Conservation (phyloP, 768 basidiomycete species). For the Auricularia sp. region DNA sequence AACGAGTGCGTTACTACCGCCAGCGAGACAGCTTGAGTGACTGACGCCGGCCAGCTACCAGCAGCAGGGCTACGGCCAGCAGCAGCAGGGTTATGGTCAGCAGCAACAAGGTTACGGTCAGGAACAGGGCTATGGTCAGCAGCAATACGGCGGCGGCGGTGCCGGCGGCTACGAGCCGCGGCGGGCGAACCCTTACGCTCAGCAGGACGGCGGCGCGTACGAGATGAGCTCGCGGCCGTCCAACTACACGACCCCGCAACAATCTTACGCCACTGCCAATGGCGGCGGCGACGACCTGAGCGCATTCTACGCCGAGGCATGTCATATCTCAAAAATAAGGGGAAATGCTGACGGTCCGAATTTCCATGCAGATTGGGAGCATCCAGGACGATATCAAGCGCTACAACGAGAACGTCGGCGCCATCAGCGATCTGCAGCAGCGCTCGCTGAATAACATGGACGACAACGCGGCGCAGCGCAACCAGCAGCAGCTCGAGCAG, state of each 20-base stretch:
- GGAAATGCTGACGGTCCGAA: neutral
- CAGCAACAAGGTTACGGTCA: neutral
- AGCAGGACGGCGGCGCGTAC: conserved; percentile 2
- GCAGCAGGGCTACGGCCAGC: neutral
- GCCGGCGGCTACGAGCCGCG: neutral
- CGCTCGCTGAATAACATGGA: conserved; percentile 70
- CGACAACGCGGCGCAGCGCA: conserved; percentile 52
- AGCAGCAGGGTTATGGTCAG: neutral
- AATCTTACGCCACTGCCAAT: neutral
- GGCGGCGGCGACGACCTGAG: neutral
- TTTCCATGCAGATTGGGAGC: conserved; percentile 49
- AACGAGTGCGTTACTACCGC: neutral
- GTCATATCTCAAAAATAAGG: neutral
- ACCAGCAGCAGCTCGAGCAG: conserved; percentile 47
- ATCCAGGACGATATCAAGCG: conserved; percentile 60
- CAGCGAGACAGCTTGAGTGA: neutral
- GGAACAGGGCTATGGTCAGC: neutral
- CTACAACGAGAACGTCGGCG: conserved; percentile 60
- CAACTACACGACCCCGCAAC: neutral
- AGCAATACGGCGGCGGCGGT: neutral
- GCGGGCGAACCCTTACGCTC: neutral
- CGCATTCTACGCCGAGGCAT: neutral
- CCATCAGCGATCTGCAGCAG: conserved; percentile 64
- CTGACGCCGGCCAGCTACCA: neutral
- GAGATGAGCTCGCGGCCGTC: neutral